phyloP scores from a whole-genome alignment of 2,329 filamentous ascomycete species.

The Cladosporium sp. region DNA sequence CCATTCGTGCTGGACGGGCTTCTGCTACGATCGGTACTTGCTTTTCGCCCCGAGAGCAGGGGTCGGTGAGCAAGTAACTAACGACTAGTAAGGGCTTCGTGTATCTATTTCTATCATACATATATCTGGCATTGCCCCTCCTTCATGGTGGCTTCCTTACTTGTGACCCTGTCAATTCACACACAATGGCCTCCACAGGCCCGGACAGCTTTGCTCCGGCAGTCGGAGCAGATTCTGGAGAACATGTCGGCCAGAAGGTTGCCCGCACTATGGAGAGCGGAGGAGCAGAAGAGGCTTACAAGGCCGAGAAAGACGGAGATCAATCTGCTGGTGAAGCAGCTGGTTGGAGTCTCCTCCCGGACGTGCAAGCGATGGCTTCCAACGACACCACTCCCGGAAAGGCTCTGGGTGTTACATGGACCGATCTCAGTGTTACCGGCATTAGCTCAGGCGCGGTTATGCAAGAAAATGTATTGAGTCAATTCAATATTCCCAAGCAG shows the following conservation, averaged over 20 bases:
- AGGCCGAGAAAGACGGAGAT: conserved; percentile 28
- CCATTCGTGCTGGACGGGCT: neutral
- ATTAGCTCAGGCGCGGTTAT: conserved; percentile 4
- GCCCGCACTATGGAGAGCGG: conserved; percentile 34
- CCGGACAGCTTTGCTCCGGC: conserved; percentile 12
- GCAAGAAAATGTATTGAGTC: conserved; percentile 12
- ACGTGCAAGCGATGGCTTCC: conserved; percentile 1
- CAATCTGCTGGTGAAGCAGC: conserved; percentile 7
- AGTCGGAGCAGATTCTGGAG: conserved; percentile 12
- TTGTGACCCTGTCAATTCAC: neutral
- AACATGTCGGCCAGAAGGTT: conserved; percentile 9
- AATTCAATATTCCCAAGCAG: conserved; percentile 18
- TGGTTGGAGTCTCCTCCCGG: conserved; percentile 6
- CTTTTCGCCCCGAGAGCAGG: too few relatives aligned
- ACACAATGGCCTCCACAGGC: conserved; percentile 14
- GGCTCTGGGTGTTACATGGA: conserved; percentile 60
- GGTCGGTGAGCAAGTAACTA: too few relatives aligned
- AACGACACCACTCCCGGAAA: conserved; percentile 18
- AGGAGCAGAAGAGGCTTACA: conserved; percentile 45
- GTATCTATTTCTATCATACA: neutral
- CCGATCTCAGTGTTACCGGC: conserved; percentile 49
- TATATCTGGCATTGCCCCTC: neutral
- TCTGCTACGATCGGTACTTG: neutral
- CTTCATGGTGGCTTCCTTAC: neutral
- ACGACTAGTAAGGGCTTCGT: neutral